Evolutionary conservation across 1,139 yeast species (phyloP), one percentile per base, ranked within the genome.

Genomic region (Magnusiomyces suaveolens): DNA sequence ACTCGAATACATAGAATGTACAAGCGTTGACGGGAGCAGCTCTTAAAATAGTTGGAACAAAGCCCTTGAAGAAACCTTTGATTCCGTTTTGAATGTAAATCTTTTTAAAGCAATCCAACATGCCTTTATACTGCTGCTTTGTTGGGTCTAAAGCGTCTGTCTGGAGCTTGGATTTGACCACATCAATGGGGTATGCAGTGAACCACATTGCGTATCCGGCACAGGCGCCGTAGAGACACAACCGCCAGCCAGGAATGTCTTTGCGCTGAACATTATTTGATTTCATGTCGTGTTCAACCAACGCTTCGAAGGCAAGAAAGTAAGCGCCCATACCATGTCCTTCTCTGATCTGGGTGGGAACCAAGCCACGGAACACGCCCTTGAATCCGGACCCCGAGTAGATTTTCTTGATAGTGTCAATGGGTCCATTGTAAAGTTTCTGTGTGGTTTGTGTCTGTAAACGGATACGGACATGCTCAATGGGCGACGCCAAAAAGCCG

Each of bases 11-110:
- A 53, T 88, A 87, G 72, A 90, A 90, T 0, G 97, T 90, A 33
- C 95, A 95, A 52, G 96, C 97, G 66, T 90, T 90, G 20, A 95
- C 97, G 2, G 97, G 97, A 1, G 96, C 96, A 53, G 97, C 97
- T 71, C 97, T 83, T 62, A 90, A 74, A 60, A 90, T 81, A 1
- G 97, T 89, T 51, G 97, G 96, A 24, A 83, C 70, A 66, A 89
- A 88, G 0, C 97, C 97, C 69, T 84, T 82, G 71, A 87, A 84
- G 66, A 90, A 87, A 0, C 96, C 95, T 62, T 75, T 75, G 53
- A 82, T 60, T 38, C 97, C 97, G 53, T 75, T 74, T 8, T 75
- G 75, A 50, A 67, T 69, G 67, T 72, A 76, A 23, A 87, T 76
- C 59, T 76, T 75, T 57, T 67, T 75, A 24, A 79, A 71, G 32